Evolutionary conservation across 495 filamentous ascomycete genomes (phyloP).

Genomic region (Aspergillus incahuasiensis): DNA sequence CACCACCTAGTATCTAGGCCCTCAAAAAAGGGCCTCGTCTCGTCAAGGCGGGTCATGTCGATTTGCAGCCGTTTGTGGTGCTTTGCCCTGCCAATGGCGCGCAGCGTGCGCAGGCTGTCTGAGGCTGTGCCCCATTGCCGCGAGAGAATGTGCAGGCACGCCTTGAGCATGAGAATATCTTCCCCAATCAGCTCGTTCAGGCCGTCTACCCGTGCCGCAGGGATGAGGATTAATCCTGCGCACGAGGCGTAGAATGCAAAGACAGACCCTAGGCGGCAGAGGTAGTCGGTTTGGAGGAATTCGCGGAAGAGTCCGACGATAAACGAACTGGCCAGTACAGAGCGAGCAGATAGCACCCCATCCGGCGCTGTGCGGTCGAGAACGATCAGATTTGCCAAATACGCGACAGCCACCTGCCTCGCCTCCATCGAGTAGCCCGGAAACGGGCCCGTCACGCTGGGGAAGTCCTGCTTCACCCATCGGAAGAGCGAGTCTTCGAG

Average conservation of each 20-base stretch:
- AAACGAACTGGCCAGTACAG: not conserved
- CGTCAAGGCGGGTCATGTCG: too few relatives aligned
- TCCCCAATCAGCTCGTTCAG: not conserved
- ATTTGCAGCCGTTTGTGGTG: too few relatives aligned
- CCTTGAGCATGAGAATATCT: conserved; percentile 4
- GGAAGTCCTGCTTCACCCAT: conserved; percentile 1
- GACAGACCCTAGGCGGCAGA: not conserved
- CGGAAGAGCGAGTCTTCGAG: conserved; percentile 1
- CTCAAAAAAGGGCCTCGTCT: too few relatives aligned
- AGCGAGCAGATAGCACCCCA: not conserved
- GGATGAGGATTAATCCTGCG: not conserved
- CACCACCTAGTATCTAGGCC: not conserved
- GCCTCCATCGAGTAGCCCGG: not conserved
- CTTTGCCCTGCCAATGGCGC: too few relatives aligned
- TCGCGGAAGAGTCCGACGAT: conserved; percentile 2
- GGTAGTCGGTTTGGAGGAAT: conserved; percentile 2
- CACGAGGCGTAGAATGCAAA: conserved; percentile 4
- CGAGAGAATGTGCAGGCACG: not conserved
- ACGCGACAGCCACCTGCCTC: not conserved
- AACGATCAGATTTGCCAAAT: not conserved
- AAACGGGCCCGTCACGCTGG: not conserved
- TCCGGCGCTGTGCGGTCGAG: not conserved
- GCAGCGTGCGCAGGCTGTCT: not conserved
- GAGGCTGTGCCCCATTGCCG: not conserved
- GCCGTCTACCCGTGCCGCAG: not conserved